Evolutionary conservation across 2,329 filamentous ascomycete genomes (phyloP).

Genomic region (Blastomyces parvus): DNA sequence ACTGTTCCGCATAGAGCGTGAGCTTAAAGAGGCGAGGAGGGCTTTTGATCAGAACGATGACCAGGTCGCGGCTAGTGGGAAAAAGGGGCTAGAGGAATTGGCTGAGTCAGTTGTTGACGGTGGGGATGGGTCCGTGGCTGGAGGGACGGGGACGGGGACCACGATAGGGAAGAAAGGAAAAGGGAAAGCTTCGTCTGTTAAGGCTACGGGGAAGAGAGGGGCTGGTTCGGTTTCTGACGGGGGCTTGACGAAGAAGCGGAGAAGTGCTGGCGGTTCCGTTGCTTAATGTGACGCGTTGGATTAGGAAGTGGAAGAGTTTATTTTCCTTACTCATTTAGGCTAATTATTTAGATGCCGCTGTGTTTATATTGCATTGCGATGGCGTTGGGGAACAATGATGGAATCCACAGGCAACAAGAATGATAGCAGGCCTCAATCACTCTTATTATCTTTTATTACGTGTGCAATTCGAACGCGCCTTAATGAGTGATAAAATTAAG

Average conservation of each 20-base stretch:
- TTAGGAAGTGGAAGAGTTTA: not conserved
- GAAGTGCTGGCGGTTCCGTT: conserved; percentile 8
- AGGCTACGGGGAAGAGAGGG: conserved; percentile 22
- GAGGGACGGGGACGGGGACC: conserved; percentile 9
- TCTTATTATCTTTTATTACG: not conserved
- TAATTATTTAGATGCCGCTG: not conserved
- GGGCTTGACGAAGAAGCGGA: conserved; percentile 11
- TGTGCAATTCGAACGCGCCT: not conserved
- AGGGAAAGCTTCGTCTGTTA: conserved; percentile 21
- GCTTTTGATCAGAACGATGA: conserved; percentile 38
- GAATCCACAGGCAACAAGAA: not conserved
- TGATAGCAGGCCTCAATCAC: not conserved
- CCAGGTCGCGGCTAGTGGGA: conserved; percentile 31
- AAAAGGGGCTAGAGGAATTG: conserved; percentile 26
- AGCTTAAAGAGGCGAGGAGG: conserved; percentile 75
- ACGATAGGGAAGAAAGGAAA: conserved; percentile 26
- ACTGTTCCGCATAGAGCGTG: conserved; percentile 76
- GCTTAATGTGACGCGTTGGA: not conserved
- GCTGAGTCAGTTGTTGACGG: conserved; percentile 4
- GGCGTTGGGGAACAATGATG: not conserved
- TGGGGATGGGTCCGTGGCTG: conserved; percentile 21
- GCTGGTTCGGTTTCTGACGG: conserved; percentile 9
- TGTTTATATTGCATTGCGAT: not conserved
- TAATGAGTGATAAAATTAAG: not conserved
- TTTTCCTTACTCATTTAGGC: not conserved